A percentile compares a stretch with the other conserved stretches of the same genome.
phyloP scores from a whole-genome alignment of 2,329 filamentous ascomycete species.

The Claviceps arundinis region DNA sequence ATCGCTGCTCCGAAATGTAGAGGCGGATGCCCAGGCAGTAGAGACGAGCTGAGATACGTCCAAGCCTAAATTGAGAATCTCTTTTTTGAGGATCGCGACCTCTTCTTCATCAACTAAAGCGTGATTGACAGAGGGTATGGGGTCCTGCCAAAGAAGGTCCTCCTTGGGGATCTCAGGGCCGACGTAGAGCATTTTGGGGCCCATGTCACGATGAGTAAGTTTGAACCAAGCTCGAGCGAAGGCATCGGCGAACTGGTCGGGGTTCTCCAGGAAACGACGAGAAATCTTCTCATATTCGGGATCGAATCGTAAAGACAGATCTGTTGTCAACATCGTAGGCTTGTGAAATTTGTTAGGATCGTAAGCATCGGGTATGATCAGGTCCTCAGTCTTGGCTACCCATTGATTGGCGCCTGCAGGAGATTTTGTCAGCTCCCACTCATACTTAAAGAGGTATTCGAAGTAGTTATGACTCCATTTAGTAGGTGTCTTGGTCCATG shows the following conservation, averaged over 20 bases:
- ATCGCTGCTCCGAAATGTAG: constrained; percentile 61
- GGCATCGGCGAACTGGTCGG: constrained; percentile 52
- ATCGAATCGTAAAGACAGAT: constrained; percentile 60
- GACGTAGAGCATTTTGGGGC: constrained; percentile 55
- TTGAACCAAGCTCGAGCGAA: constrained; percentile 74
- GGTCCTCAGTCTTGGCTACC: constrained; percentile 55
- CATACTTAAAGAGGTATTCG: constrained; percentile 64
- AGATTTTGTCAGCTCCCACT: constrained; percentile 65
- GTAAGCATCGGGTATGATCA: constrained; percentile 57
- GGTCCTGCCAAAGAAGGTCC: constrained; percentile 62
- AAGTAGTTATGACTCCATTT: constrained; percentile 67
- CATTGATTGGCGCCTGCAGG: constrained; percentile 68
- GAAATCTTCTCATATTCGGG: constrained; percentile 65
- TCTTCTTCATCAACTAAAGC: constrained; percentile 49
- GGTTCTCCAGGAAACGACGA: constrained; percentile 54
- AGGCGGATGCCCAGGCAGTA: constrained; percentile 56
- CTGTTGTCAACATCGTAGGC: constrained; percentile 66
- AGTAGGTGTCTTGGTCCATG: constrained; percentile 62
- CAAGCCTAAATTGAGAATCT: constrained; percentile 51
- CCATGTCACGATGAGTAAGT: constrained; percentile 68
- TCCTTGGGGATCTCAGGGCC: constrained; percentile 63
- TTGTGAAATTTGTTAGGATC: constrained; percentile 58
- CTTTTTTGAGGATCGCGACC: constrained; percentile 51
- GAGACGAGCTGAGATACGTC: constrained; percentile 48
- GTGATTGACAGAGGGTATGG: constrained; percentile 46